A percentile compares a stretch with the other conserved stretches of the same genome.
phyloP scores from a whole-genome alignment of 768 basidiomycete genomes.

The Dentipellis sp. region DNA sequence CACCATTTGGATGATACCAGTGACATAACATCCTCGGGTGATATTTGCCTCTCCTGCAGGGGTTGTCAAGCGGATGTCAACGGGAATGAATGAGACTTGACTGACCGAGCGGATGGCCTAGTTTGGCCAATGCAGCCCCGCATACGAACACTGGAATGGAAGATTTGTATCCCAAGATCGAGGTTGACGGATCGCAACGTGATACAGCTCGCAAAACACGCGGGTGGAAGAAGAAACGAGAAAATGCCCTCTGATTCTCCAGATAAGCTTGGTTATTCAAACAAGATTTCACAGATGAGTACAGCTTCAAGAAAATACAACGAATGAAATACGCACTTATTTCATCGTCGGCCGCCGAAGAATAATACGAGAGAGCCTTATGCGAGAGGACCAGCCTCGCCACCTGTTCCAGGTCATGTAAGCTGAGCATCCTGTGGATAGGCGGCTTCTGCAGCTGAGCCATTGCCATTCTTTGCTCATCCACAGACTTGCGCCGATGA shows the following conservation, averaged over 20 bases:
- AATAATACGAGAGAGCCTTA: conserved; percentile 93
- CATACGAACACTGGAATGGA: conserved; percentile 75
- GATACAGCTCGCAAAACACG: conserved; percentile 64
- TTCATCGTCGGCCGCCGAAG: conserved; percentile 92
- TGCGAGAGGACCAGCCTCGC: conserved; percentile 71
- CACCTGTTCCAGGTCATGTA: conserved; percentile 93
- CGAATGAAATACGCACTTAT: conserved; percentile 82
- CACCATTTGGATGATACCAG: conserved; percentile 66
- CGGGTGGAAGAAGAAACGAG: conserved; percentile 21
- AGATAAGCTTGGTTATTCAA: conserved; percentile 25
- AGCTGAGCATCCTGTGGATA: conserved; percentile 58
- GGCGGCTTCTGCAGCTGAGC: conserved; percentile 64
- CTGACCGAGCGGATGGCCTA: conserved; percentile 83
- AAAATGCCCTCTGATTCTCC: conserved; percentile 64
- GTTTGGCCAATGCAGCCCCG: conserved; percentile 82
- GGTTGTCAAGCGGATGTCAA: not conserved
- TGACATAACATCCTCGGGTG: conserved; percentile 78
- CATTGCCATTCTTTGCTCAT: conserved; percentile 48
- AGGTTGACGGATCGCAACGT: conserved; percentile 73
- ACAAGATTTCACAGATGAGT: not conserved
- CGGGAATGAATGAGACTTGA: conserved; percentile 52
- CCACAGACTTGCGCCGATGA: conserved; percentile 58
- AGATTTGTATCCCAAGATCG: conserved; percentile 65
- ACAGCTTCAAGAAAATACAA: conserved; percentile 47
- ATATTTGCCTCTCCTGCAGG: conserved; percentile 83